Base-by-base conservation (phyloP, 306 rosid genomes). In the Quercus mongolica region DNA sequence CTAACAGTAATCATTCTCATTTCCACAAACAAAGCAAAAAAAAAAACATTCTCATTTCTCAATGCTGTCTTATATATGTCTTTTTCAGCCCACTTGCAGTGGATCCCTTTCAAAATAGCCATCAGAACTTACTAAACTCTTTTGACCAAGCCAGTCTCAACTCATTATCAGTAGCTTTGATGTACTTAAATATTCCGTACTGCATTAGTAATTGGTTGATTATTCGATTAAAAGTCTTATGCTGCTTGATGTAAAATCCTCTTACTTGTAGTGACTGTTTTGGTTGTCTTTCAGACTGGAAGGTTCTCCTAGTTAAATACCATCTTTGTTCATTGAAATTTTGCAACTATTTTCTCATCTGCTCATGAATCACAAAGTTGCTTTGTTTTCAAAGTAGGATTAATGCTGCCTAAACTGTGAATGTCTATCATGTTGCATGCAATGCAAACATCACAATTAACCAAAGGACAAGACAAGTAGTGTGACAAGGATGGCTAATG, bases 141-240 rank as follows among this genome's bases (percentile, higher is more conserved):
- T 80, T 76, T 31, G 15, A 57, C n/a, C 56, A 73, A 58, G 79
- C 58, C 21, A 33, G 76, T 38, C 46, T 38, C 46, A 38, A 38
- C 46, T 76, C 82, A 51, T 67, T 69, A 71, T 84, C 73, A 65
- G 73, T 41, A 17, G 63, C 71, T 56, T 73, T 33, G 9, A 17
- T 63, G 55, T 7, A 8, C 46, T 41, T 7, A 41, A 41, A 41
- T 7, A 38, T 38, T 7, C 44, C 44, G 10, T 7, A 38, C 44
- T 38, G 44, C 44, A 6, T 38, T 38, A 38, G 0, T 38, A 6
- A 38, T 7, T 38, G 44, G 44, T 38, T 4, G 33, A 13, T 25
- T 11, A 59, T 23, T 59, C 23, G 26, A 28, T 13, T 59, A 20
- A 5, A 20, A 20, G 67, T 23, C 5, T 5, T 20, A 9, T 59